Base-by-base conservation (phyloP, 2,329 filamentous ascomycete species). In the Paecilomyces formosus region DNA sequence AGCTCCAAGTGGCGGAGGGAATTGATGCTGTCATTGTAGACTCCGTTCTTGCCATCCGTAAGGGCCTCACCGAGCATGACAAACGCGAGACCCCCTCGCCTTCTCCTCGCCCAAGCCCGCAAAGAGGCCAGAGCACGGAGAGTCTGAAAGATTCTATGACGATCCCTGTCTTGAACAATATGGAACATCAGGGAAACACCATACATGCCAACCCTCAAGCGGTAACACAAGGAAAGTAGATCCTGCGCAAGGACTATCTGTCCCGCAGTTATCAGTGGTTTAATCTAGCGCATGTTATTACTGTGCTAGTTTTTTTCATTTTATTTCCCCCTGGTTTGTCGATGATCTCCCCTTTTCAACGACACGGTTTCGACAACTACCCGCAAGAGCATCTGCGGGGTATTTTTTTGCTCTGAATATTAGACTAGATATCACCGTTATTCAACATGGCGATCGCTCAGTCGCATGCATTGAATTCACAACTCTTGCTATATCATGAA, bases 1-100 rank as follows among this genome's bases (percentile, higher is more conserved):
- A 92, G 87, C 79, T 88, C 62, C 94, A 99, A 86, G 90, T 95
- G 9, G 89, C 90, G 57, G 90, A 97, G 75, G 93, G 94, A 54
- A 97, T 99, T 61, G 94, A 99, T 71, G 94, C 94, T 1, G 93
- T 99, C 57, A 99, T 99, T 69, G 94, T 97, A 13, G 94, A 99
- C 72, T 94, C 86, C 62, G 93, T 99, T 2, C 83, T 97, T 30
- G 90, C 90, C 49, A 97, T 99, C 65, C 86, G 93, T 53, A 92
- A 96, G 74, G 93, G 91, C 0, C 81, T 99, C 61, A 94, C 90
- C 1, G 76, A 77, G 58, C 64, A 66, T 45, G 65, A 71, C 45
- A 65, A 59, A 56, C 67, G 63, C 57, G 65, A 66, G 12, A 65
- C 68, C 4, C 64, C 68, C 1, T 52, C 55, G 6, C 31, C 62